A percentile compares a stretch with the other conserved stretches of the same genome.
phyloP scores from a whole-genome alignment of 192 early-diverging fungal genomes.

The Rhizoclosmatium globosum region DNA sequence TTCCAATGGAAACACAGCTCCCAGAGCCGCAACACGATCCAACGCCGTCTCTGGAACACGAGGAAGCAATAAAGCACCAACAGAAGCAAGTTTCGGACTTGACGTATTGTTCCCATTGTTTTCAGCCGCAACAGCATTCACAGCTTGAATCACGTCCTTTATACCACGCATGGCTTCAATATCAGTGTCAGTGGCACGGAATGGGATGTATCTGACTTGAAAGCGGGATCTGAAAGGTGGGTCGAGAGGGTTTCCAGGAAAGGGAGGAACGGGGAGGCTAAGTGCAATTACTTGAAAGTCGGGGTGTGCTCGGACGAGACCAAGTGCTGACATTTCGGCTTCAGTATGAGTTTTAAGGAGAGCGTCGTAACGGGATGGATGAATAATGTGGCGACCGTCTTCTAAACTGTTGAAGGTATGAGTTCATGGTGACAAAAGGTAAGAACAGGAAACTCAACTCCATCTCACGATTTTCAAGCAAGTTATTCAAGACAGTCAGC shows the following conservation, averaged over 20 bases:
- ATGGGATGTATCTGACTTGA: constrained; percentile 63
- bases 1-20: neutral
- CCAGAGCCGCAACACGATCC: constrained; percentile 17
- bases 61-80: constrained; percentile 21
- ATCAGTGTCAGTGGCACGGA: neutral
- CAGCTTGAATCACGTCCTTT: constrained; percentile 48
- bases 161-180: constrained; percentile 27
- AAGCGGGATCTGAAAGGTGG: constrained; percentile 84
- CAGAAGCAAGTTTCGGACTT: neutral
- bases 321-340: no score
- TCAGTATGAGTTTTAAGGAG: no score
- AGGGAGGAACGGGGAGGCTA: constrained; percentile 68
- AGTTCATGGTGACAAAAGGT: neutral
- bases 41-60: constrained; percentile 42
- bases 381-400: constrained; percentile 80
- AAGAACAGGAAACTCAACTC: constrained; percentile 20
- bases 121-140: constrained; percentile 17
- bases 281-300: constrained; percentile 77
- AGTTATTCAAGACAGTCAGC: constrained; percentile 81
- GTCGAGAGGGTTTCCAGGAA: constrained; percentile 65
- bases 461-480: constrained; percentile 88
- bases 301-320: constrained; percentile 71
- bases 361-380: no score
- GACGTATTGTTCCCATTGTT: neutral
- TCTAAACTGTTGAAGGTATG: constrained; percentile 55